Conservation (phyloP, 495 filamentous ascomycete species). For the Thermothielavioides terrestris region DNA sequence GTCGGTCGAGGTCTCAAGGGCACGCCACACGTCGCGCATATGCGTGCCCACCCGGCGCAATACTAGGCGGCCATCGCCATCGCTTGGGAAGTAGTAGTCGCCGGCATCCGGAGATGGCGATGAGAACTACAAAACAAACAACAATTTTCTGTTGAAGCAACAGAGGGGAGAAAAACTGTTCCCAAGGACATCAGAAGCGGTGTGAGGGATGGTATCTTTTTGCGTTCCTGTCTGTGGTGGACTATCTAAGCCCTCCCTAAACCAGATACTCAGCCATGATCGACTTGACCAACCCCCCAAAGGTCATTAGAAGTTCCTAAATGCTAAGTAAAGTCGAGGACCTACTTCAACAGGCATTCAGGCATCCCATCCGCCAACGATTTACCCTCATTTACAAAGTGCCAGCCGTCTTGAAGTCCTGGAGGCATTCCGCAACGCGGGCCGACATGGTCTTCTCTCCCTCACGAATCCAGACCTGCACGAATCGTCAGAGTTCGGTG, state of each 20-base stretch:
- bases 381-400: conserved; percentile 59
- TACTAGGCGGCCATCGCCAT: conserved; percentile 44
- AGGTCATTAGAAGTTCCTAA: neutral
- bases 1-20: conserved; percentile 40
- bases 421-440: conserved; percentile 69
- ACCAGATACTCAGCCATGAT: neutral
- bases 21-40: conserved; percentile 47
- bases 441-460: conserved; percentile 94
- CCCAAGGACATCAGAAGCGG: neutral
- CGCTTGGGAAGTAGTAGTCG: conserved; percentile 33
- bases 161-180: neutral
- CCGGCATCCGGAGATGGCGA: neutral
- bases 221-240: neutral
- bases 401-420: conserved; percentile 84
- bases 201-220: neutral
- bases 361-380: too few species aligned
- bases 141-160: too few species aligned
- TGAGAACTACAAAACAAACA: neutral
- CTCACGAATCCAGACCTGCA: conserved; percentile 61
- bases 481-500: neutral
- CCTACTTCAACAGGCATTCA: too few species aligned
- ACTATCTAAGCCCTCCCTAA: neutral
- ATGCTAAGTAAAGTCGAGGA: too few species aligned
- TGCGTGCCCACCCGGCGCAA: conserved; percentile 41
- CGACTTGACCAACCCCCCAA: neutral